Evolutionary conservation across 1,284 basidiomycete species (phyloP).

Genomic region (Tylopilus orsonianus): DNA sequence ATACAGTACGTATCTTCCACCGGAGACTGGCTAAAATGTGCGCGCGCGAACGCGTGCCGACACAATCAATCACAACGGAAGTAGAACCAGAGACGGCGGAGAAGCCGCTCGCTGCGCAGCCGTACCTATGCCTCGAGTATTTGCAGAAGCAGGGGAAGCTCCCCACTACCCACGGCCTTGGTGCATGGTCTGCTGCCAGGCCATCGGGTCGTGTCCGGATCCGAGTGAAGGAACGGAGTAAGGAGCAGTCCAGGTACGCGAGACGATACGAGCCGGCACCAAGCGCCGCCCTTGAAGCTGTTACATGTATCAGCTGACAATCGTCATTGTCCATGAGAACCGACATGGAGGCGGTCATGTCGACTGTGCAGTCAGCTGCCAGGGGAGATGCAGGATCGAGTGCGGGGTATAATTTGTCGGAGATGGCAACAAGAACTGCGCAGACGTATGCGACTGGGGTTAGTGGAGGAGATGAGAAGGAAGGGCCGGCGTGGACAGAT

Average conservation of each 20-base stretch:
- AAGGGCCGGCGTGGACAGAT: conserved; percentile 6
- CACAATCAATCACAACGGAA: conserved; percentile 84
- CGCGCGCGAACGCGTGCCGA: conserved; percentile 76
- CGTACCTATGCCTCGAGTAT: conserved; percentile 86
- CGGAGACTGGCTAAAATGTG: too few relatives aligned
- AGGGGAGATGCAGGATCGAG: conserved; percentile 44
- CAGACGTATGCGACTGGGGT: conserved; percentile 57
- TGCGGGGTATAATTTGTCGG: conserved; percentile 46
- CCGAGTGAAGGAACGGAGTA: too few relatives aligned
- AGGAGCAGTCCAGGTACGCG: conserved; percentile 20
- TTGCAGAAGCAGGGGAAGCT: conserved; percentile 90
- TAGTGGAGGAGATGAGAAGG: conserved; percentile 1
- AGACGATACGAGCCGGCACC: conserved; percentile 29
- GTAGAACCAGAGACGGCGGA: conserved; percentile 81
- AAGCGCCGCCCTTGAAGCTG: conserved; percentile 63
- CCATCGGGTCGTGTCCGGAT: too few relatives aligned
- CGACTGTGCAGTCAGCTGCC: conserved; percentile 70
- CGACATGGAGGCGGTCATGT: conserved; percentile 71
- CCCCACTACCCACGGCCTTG: conserved; percentile 58
- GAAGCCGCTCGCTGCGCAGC: conserved; percentile 61
- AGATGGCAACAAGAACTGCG: conserved; percentile 68
- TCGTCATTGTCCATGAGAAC: conserved; percentile 64
- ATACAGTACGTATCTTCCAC: too few relatives aligned
- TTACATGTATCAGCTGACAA: conserved; percentile 59
- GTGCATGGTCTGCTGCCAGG: conserved; percentile 49